Conservation (phyloP, 257 asterid genomes). For the Rehmannia glutinosa region DNA sequence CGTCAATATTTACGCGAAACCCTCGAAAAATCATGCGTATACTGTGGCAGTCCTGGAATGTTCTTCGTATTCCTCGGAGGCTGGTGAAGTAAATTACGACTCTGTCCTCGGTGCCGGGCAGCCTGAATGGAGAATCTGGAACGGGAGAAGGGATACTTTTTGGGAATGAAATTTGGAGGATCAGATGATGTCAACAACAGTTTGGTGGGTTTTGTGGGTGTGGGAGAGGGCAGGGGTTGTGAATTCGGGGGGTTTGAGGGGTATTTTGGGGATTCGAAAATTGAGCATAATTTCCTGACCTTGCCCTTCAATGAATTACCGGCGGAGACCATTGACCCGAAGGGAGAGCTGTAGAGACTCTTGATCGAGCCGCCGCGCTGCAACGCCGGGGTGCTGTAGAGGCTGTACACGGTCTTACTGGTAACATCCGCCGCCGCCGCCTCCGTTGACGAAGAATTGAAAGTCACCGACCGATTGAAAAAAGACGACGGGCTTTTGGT, state of each 20-base stretch:
- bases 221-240: constrained; percentile 21
- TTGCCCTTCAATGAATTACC: constrained; percentile 73
- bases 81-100: constrained; percentile 89
- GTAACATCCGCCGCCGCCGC: constrained; percentile 26
- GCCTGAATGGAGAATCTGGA: constrained; percentile 35
- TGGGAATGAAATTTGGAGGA: constrained; percentile 15
- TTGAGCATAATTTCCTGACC: constrained; percentile 60
- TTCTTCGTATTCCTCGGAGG: constrained; percentile 75
- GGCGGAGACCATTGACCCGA: constrained; percentile 59
- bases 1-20: constrained; percentile 63
- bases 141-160: constrained; percentile 23
- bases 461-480: constrained; percentile 61
- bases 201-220: constrained; percentile 24
- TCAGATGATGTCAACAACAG: constrained; percentile 23
- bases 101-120: constrained; percentile 89
- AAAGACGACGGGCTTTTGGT: constrained; percentile 18
- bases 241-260: constrained; percentile 18
- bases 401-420: constrained; percentile 39
- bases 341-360: constrained; percentile 47
- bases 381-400: constrained; percentile 32
- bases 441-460: constrained; percentile 24
- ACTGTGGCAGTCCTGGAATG: constrained; percentile 77
- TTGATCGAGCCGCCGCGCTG: constrained; percentile 65
- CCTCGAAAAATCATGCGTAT: constrained; percentile 73
- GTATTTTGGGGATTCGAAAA: constrained; percentile 57